Conservation (phyloP, 1,284 basidiomycete species). For the Ceratobasidium sp. region DNA sequence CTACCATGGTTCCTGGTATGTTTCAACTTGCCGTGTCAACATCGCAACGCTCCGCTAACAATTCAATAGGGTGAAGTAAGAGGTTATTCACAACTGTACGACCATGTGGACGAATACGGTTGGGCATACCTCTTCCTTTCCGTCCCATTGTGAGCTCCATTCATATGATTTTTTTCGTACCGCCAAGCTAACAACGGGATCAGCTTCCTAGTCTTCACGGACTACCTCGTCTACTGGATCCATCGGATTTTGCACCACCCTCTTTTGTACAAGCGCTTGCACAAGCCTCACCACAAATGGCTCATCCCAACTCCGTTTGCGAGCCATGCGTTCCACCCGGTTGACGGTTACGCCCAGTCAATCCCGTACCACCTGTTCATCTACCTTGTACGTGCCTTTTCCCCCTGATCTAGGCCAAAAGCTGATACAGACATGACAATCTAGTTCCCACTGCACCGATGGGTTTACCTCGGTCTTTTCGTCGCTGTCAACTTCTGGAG, state of each 20-base stretch:
- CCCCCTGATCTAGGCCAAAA: neutral
- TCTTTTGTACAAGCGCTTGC: constrained; percentile 87
- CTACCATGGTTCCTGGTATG: constrained; percentile 89
- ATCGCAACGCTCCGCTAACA: neutral
- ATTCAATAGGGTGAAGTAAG: constrained; percentile 76
- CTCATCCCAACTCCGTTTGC: constrained; percentile 96
- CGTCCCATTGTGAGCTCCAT: constrained; percentile 69
- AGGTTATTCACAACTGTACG: constrained; percentile 86
- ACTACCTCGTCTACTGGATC: constrained; percentile 93
- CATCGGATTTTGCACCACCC: constrained; percentile 94
- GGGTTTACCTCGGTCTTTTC: constrained; percentile 85
- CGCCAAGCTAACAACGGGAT: neutral
- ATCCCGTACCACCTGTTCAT: constrained; percentile 95
- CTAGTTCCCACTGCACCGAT: constrained; percentile 87
- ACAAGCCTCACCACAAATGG: constrained; percentile 99
- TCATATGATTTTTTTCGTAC: neutral
- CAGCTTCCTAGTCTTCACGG: constrained; percentile 91
- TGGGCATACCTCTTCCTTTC: constrained; percentile 75
- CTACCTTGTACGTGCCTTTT: constrained; percentile 64
- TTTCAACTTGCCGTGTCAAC: neutral
- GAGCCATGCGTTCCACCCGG: constrained; percentile 96
- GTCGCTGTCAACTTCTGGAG: constrained; percentile 92
- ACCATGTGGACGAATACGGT: constrained; percentile 78
- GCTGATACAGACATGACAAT: neutral
- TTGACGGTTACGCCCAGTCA: constrained; percentile 95